Conservation (phyloP, 257 asterid species). For the Striga asiatica region DNA sequence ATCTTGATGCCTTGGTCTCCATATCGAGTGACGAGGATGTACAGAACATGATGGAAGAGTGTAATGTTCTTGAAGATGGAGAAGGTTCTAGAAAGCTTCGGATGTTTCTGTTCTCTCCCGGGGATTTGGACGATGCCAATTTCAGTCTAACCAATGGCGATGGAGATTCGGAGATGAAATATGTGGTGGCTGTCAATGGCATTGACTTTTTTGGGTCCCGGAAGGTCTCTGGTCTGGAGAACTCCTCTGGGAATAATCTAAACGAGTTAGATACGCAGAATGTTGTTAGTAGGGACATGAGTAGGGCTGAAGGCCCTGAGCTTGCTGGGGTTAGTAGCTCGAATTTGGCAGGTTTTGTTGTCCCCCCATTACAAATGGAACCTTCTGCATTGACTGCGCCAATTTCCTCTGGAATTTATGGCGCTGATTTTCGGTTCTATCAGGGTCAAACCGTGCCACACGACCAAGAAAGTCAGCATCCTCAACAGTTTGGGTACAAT, state of each 20-base stretch:
- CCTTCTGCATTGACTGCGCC: slow-evolving; percentile 31
- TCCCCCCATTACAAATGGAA: slow-evolving; percentile 23
- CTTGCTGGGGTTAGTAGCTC: slow-evolving; percentile 29
- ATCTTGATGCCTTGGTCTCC: slow-evolving; percentile 72
- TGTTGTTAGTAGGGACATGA: slow-evolving; percentile 26
- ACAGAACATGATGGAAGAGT: slow-evolving; percentile 83
- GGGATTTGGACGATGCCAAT: slow-evolving; percentile 51
- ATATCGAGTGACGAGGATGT: slow-evolving; percentile 67
- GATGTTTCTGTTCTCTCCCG: slow-evolving; percentile 53
- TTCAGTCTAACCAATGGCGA: slow-evolving; percentile 31
- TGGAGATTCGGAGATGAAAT: slow-evolving; percentile 60
- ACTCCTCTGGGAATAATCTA: slow-evolving; percentile 46
- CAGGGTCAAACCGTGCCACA: slow-evolving; percentile 26
- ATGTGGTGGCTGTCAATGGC: slow-evolving; percentile 65
- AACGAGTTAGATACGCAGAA: slow-evolving; percentile 40
- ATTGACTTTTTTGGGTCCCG: slow-evolving; percentile 39
- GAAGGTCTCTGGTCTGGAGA: slow-evolving; percentile 35
- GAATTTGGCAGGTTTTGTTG: slow-evolving; percentile 27
- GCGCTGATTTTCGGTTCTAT: slow-evolving; percentile 23
- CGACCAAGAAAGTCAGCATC: slow-evolving; percentile 25
- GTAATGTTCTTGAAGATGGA: slow-evolving; percentile 40
- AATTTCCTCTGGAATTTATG: slow-evolving; percentile 26
- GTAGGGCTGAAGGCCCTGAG: slow-evolving; percentile 29
- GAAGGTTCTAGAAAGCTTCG: slow-evolving; percentile 47
- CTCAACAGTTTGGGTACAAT: slow-evolving; percentile 29